Percentiles rank a stretch among this genome's conserved stretches.
Conservation (phyloP, 352 stramenopile genomes). For the Phytophthora pini region DNA sequence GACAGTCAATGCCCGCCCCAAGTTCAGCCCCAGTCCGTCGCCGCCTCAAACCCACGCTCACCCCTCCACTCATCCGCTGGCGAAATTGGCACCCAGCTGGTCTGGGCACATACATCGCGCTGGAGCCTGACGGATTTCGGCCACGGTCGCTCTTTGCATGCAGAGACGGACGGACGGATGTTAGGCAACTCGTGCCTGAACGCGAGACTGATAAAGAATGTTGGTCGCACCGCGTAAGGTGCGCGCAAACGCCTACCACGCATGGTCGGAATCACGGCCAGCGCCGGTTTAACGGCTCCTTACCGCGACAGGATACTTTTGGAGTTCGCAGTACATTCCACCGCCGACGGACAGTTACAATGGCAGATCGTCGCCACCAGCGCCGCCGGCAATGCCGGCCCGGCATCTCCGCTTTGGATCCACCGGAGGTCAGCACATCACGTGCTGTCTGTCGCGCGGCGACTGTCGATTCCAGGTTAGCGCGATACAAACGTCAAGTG, state of each 20-base stretch:
- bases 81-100: not conserved
- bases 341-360: too few relatives aligned
- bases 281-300: not conserved
- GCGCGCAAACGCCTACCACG: not conserved
- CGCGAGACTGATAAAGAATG: not conserved
- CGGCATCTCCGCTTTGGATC: not conserved
- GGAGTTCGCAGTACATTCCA: not conserved
- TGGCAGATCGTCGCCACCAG: not conserved
- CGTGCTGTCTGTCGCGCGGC: too few relatives aligned
- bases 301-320: not conserved
- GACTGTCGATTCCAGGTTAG: not conserved
- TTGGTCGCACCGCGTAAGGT: not conserved
- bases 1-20: too few relatives aligned
- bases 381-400: not conserved
- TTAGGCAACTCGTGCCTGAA: not conserved
- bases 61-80: conserved; percentile 1
- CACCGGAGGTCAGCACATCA: not conserved
- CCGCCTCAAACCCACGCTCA: not conserved
- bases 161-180: not conserved
- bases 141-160: not conserved
- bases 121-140: not conserved
- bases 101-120: not conserved
- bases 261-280: not conserved
- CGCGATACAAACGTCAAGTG: not conserved
- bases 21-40: not conserved